Base-by-base conservation (phyloP, 805 yeast genomes). In the Wickerhamomyces bisporus region DNA sequence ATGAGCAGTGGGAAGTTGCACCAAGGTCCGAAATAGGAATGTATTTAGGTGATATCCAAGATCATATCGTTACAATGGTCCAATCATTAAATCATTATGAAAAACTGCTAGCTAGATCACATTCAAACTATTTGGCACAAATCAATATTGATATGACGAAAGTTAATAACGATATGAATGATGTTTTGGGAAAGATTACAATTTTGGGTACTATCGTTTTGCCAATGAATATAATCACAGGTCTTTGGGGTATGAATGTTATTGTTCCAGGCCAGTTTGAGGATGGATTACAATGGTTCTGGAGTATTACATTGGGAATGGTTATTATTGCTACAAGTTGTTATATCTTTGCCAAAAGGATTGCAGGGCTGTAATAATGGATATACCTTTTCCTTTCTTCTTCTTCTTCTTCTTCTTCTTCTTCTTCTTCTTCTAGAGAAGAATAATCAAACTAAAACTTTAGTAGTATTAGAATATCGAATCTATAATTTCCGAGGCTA, bases 171-270 rank as follows among this genome's bases (percentile, higher is more conserved):
- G 97, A 91, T 52, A 91, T 94, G 77, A 93, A 93, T 60, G 98
- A 93, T 58, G 95, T 89, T 2, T 71, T 91, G 53, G 95, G 97
- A 10, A 87, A 89, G 58, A 86, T 91, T 39, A 86, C 98, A 3
- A 81, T 89, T 30, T 64, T 91, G 45, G 98, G 98, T 73, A 87
- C 98, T 0, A 86, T 93, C 39, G 96, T 93, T 16, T 66, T 93
- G 41, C 98, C 98, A 4, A 77, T 93, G 75, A 93, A 93, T 57
- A 86, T 93, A 39, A 82, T 93, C 17, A 93, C 98, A 0, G 98
- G 98, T 16, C 65, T 93, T 33, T 93, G 98, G 98, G 98, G 98
- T 40, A 93, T 93, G 98, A 93, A 93, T 64, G 95, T 93, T 48
- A 53, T 86, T 10, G 98, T 93, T 26, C 98, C 98, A 0, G 98